These are phyloP conservation scores for Aureobasidium sp. DNA, from an alignment of 2,329 filamentous ascomycete species.

Conservation along the genomic window DNA sequence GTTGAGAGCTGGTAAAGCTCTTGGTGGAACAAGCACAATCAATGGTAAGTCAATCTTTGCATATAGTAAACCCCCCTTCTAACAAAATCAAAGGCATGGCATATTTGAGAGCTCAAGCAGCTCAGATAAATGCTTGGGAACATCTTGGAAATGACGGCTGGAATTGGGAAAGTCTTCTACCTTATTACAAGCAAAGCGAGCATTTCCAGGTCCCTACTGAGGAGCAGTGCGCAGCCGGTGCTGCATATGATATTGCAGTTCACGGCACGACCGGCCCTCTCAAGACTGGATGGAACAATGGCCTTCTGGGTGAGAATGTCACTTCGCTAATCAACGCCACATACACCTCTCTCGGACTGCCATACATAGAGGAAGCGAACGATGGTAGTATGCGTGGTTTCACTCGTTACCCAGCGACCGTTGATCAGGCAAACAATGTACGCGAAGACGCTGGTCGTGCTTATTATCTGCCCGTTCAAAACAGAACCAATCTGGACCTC, in stretches of 20 bases:
- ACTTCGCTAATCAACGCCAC: conserved; percentile 28
- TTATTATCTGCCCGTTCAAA: conserved; percentile 37
- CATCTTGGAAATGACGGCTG: conserved; percentile 3
- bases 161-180: conserved; percentile 10
- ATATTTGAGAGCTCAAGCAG: not conserved
- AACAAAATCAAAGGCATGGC: not conserved
- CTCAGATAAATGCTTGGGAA: conserved; percentile 10
- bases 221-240: not conserved
- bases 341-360: conserved; percentile 26
- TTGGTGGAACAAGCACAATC: conserved; percentile 33
- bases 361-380: conserved; percentile 35
- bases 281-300: not conserved
- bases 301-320: not conserved
- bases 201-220: not conserved
- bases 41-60: conserved; percentile 19
- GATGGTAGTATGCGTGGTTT: conserved; percentile 38
- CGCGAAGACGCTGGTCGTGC: conserved; percentile 40
- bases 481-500: conserved; percentile 35
- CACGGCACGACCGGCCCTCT: conserved; percentile 12
- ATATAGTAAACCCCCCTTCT: not conserved
- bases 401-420: conserved; percentile 34
- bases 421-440: conserved; percentile 30
- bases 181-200: conserved; percentile 15
- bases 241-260: not conserved
- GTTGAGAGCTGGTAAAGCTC: conserved; percentile 23